phyloP scores from a whole-genome alignment of 306 rosid genomes.

The Senna siamea region DNA sequence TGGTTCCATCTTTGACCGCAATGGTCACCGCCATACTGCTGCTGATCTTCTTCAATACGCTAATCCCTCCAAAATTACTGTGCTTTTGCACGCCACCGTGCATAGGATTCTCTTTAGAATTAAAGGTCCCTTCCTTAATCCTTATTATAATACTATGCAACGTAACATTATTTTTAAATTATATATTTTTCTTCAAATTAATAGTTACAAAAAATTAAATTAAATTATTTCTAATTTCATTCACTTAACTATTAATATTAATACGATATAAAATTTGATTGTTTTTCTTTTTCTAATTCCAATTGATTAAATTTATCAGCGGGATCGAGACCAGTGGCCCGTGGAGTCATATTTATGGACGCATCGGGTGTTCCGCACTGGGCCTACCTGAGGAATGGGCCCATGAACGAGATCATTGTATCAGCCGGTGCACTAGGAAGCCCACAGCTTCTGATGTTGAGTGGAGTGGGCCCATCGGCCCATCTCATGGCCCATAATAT shows the following conservation, averaged over 20 bases:
- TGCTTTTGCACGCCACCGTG: constrained; percentile 65
- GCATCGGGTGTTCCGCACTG: constrained; percentile 38
- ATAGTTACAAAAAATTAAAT: no score
- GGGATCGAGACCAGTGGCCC: constrained; percentile 55
- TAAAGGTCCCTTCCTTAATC: constrained; percentile 5
- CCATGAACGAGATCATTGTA: constrained; percentile 53
- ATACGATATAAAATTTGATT: no score
- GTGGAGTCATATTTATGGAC: constrained; percentile 63
- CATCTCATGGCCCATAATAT: constrained; percentile 57
- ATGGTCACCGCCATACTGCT: constrained; percentile 71
- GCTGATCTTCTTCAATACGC: constrained; percentile 73
- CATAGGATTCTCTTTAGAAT: constrained; percentile 49
- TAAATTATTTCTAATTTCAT: no score
- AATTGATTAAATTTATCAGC: constrained; percentile 2
- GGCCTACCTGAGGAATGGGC: constrained; percentile 49
- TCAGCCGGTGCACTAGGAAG: constrained; percentile 84
- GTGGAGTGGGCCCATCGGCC: constrained; percentile 65
- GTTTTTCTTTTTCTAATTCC: no score
- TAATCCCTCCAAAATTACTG: constrained; percentile 47
- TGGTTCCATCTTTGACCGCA: constrained; percentile 66
- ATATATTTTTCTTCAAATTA: no score
- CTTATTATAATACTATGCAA: no score
- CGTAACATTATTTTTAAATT: no score
- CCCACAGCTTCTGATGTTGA: constrained; percentile 73
- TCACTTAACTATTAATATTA: no score